Percentiles rank a stretch among this genome's conserved stretches.
phyloP scores from a whole-genome alignment of 2,329 filamentous ascomycete species.

The Endothia cerciana region DNA sequence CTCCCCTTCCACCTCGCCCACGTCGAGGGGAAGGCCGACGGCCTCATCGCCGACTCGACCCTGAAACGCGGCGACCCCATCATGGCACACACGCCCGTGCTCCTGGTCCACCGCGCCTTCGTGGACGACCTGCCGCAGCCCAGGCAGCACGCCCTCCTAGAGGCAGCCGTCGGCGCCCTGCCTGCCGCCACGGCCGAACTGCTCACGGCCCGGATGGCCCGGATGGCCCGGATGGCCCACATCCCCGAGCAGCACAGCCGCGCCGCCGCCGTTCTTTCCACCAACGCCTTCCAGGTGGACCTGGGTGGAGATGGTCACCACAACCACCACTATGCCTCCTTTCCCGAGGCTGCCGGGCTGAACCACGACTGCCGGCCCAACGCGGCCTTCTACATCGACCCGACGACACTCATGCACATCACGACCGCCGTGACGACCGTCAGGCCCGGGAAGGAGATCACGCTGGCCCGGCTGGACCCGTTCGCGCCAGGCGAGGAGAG shows the following conservation, averaged over 20 bases:
- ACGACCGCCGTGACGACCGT: slow-evolving; percentile 44
- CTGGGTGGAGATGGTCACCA: slow-evolving; percentile 32
- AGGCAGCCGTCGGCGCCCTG: slow-evolving; percentile 18
- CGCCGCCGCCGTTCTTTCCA: slow-evolving; percentile 39
- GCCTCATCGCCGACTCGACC: slow-evolving; percentile 41
- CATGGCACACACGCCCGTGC: slow-evolving; percentile 38
- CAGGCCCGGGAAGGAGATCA: slow-evolving; percentile 42
- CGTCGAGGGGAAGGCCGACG: slow-evolving; percentile 42
- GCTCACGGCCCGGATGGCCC: slow-evolving; percentile 31
- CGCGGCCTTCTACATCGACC: slow-evolving; percentile 40
- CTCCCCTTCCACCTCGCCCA: slow-evolving; percentile 37
- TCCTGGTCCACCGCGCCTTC: slow-evolving; percentile 37
- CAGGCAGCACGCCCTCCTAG: slow-evolving; percentile 26
- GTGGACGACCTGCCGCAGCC: slow-evolving; percentile 29
- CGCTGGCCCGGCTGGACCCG: slow-evolving; percentile 42
- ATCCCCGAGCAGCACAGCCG: slow-evolving; percentile 36
- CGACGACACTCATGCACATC: slow-evolving; percentile 42
- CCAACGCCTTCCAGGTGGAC: slow-evolving; percentile 42
- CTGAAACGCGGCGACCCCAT: slow-evolving; percentile 42
- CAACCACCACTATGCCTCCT: slow-evolving; percentile 39
- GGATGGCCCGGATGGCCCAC: slow-evolving; percentile 34
- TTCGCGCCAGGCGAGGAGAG: slow-evolving; percentile 36
- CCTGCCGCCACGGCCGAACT: slow-evolving; percentile 9
- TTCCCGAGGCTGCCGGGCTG: slow-evolving; percentile 40
- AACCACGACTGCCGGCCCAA: slow-evolving; percentile 49